A percentile compares a stretch with the other conserved stretches of the same genome.
phyloP scores from a whole-genome alignment of 768 basidiomycete genomes.

The Tubosaeta sp. region DNA sequence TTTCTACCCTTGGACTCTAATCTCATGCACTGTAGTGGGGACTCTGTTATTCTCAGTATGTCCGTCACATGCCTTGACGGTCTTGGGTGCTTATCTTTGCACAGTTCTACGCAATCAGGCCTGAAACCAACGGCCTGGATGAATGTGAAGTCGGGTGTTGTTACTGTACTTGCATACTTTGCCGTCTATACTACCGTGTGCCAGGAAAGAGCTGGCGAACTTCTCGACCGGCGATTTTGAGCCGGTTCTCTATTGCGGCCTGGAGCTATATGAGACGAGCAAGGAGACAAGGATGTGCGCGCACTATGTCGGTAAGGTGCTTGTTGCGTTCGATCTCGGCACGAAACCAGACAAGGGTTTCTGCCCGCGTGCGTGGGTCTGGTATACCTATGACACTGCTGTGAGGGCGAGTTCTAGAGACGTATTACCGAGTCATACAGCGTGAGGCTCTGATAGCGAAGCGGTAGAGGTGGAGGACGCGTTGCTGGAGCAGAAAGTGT shows the following conservation, averaged over 20 bases:
- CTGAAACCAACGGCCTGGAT: constrained; percentile 24
- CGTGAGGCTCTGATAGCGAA: constrained; percentile 63
- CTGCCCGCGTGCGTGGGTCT: constrained; percentile 53
- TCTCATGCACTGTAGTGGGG: constrained; percentile 56
- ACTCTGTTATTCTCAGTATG: constrained; percentile 96
- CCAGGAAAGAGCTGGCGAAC: constrained; percentile 50
- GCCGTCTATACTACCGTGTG: not conserved
- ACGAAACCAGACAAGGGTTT: constrained; percentile 72
- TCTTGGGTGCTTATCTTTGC: constrained; percentile 33
- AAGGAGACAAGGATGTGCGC: not conserved
- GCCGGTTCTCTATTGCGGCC: constrained; percentile 57
- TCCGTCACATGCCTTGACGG: constrained; percentile 14
- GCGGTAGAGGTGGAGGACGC: constrained; percentile 61
- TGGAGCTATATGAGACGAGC: constrained; percentile 27
- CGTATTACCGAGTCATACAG: constrained; percentile 38
- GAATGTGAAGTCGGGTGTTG: not conserved
- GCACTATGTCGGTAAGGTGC: constrained; percentile 55
- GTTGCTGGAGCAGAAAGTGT: constrained; percentile 70
- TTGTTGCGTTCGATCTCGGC: constrained; percentile 63
- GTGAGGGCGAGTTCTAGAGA: constrained; percentile 1
- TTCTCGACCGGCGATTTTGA: constrained; percentile 56
- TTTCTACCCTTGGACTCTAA: constrained; percentile 2
- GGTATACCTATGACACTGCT: constrained; percentile 49
- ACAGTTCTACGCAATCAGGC: constrained; percentile 76
- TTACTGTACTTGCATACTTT: not conserved